These are phyloP conservation scores for Aquilaria agallochum DNA, from an alignment of 441 rosid genomes.

Conservation along the genomic window DNA sequence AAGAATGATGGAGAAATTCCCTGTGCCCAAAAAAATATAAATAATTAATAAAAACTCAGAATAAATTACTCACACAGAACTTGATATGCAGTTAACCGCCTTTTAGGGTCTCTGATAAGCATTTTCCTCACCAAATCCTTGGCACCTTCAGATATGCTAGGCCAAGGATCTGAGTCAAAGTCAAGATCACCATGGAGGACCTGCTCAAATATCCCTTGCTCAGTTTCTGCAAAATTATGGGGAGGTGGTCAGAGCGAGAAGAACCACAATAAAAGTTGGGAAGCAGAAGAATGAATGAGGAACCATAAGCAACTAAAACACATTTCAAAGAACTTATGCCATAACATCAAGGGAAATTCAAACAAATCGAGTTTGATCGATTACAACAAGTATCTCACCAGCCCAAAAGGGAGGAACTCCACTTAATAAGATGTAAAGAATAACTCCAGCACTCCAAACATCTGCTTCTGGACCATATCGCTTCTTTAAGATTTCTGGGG, in stretches of 20 bases:
- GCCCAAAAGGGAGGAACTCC: constrained; percentile 99
- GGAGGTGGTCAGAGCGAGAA: background rate
- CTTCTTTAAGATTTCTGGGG: constrained; percentile 91
- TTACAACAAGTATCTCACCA: constrained; percentile 39
- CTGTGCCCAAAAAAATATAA: too few relatives aligned
- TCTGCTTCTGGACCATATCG: constrained; percentile 92
- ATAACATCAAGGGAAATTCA: too few relatives aligned
- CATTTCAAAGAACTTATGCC: too few relatives aligned
- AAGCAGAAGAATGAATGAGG: background rate
- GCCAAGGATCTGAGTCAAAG: constrained; percentile 94
- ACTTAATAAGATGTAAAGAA: constrained; percentile 81
- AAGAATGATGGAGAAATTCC: too few relatives aligned
- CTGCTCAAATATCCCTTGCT: constrained; percentile 89
- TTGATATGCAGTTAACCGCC: constrained; percentile 83
- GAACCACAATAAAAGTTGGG: background rate
- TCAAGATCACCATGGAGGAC: constrained; percentile 96
- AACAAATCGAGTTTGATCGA: too few relatives aligned
- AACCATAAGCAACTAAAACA: too few relatives aligned
- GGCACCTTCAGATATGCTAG: constrained; percentile 87
- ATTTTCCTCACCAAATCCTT: constrained; percentile 87
- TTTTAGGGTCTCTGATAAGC: constrained; percentile 88
- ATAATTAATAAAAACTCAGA: background rate
- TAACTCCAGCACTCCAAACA: constrained; percentile 99
- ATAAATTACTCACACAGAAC: constrained; percentile 69
- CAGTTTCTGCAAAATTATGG: constrained; percentile 45